Evolutionary conservation across 106 monocot species (phyloP).

Genomic region (Dioscorea dumetorum): DNA sequence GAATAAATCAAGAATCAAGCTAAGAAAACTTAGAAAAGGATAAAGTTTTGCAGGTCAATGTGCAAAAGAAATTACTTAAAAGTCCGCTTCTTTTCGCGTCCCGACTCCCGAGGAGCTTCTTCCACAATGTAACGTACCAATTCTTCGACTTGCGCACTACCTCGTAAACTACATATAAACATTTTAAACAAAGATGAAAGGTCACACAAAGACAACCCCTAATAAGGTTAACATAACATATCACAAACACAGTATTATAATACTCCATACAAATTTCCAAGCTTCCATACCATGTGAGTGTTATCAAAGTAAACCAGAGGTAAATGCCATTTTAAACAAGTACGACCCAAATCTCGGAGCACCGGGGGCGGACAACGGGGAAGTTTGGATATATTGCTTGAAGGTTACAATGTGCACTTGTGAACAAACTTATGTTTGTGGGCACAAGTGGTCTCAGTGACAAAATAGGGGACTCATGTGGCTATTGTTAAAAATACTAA

Average conservation of each 20-base stretch:
- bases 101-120: conserved; percentile 61
- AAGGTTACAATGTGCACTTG: too few relatives aligned
- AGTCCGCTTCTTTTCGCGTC: conserved; percentile 56
- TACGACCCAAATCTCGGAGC: too few relatives aligned
- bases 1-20: not conserved
- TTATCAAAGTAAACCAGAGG: not conserved
- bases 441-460: too few relatives aligned
- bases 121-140: conserved; percentile 73
- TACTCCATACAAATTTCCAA: not conserved
- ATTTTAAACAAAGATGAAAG: not conserved
- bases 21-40: not conserved
- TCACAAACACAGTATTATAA: not conserved
- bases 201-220: not conserved
- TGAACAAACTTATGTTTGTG: too few relatives aligned
- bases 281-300: not conserved
- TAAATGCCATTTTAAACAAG: too few relatives aligned
- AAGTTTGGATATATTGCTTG: too few relatives aligned
- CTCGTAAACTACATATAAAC: conserved; percentile 45
- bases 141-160: conserved; percentile 72
- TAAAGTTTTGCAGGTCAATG: too few relatives aligned
- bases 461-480: too few relatives aligned
- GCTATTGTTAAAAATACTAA: too few relatives aligned
- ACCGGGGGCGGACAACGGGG: too few relatives aligned
- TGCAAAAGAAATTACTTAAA: conserved; percentile 45
- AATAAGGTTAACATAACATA: not conserved